Base-by-base conservation (phyloP, 2,329 filamentous ascomycete species). In the Aureobasidium lini region DNA sequence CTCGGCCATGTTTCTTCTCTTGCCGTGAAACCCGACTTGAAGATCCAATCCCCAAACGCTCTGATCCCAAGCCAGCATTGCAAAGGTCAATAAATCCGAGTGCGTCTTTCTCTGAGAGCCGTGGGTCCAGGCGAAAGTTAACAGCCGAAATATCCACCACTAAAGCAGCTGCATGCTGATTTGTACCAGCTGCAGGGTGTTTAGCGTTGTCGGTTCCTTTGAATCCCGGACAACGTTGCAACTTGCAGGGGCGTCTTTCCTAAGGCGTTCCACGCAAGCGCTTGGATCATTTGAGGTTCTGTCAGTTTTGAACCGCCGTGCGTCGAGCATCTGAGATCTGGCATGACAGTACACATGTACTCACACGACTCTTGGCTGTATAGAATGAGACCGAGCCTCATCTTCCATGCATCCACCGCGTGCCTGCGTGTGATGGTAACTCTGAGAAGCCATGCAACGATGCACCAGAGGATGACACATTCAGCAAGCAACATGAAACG, bases 401-500 rank as follows among this genome's bases (percentile, higher is more conserved):
- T 6, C 15, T 57, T 47, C 32, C 54, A 57, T 57, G 54, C 39
- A 18, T 34, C 9, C 6, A 40, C 16, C 54, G 54, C 54, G 54
- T 57, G 54, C 54, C 54, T 57, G 54, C 54, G 54, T 57, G n/a
- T 29, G 32, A 46, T 37, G 16, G 52, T 48, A 15, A 48, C 53
- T 16, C 29, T 29, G n/a, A 34, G 15, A 31, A 43, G 37, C 36
- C 34, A 47, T 48, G 54, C 43, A 57, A 57, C 42, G 53, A 47
- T 18, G 18, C 53, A 57, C 53, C 42, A 47, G 18, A 48, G 31
- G 6, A 32, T 57, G 54, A 57, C 43, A 57, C 32, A 47, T 57
- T 36, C 39, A 57, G 54, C 54, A 57, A 57, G 54, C 54, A 57
- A 47, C 43, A 11, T 57, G 54, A 57, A 57, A 57, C 54, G 34